phyloP scores from a whole-genome alignment of 768 basidiomycete species.

The Leccinellum albellum region DNA sequence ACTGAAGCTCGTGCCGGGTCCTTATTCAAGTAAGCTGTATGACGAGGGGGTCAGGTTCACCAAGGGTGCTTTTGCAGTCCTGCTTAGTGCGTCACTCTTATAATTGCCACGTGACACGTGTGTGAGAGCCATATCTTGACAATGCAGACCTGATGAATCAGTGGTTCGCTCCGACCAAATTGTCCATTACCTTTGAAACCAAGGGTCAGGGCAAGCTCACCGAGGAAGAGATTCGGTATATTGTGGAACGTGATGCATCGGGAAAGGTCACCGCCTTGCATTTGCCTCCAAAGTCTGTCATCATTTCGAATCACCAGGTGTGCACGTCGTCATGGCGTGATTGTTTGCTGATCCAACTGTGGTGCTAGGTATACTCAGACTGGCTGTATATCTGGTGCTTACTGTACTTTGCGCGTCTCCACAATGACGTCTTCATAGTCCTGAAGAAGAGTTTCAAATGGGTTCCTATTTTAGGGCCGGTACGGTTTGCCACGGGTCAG shows the following conservation, averaged over 20 bases:
- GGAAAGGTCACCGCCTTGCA: constrained; percentile 61
- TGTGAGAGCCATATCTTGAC: background rate
- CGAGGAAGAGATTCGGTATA: constrained; percentile 50
- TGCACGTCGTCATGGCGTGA: constrained; percentile 9
- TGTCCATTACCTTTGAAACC: constrained; percentile 71
- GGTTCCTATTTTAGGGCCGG: constrained; percentile 87
- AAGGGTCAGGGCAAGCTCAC: constrained; percentile 64
- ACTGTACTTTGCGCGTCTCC: constrained; percentile 65
- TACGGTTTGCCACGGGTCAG: constrained; percentile 34
- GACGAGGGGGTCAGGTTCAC: constrained; percentile 72
- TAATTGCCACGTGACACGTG: background rate
- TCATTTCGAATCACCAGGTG: constrained; percentile 94
- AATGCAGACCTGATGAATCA: constrained; percentile 69
- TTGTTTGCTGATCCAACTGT: constrained; percentile 2
- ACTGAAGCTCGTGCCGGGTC: constrained; percentile 59
- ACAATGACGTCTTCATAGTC: constrained; percentile 81
- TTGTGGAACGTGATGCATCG: constrained; percentile 52
- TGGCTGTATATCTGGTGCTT: constrained; percentile 91
- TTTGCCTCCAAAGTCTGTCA: constrained; percentile 74
- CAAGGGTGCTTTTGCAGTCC: constrained; percentile 75
- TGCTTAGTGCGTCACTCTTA: constrained; percentile 54
- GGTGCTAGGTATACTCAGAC: constrained; percentile 62
- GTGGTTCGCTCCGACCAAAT: constrained; percentile 74
- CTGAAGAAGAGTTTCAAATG: constrained; percentile 88
- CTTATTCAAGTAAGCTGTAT: constrained; percentile 53